Base-by-base conservation (phyloP, 139 green algal species). In the Coelastrella sp. region DNA sequence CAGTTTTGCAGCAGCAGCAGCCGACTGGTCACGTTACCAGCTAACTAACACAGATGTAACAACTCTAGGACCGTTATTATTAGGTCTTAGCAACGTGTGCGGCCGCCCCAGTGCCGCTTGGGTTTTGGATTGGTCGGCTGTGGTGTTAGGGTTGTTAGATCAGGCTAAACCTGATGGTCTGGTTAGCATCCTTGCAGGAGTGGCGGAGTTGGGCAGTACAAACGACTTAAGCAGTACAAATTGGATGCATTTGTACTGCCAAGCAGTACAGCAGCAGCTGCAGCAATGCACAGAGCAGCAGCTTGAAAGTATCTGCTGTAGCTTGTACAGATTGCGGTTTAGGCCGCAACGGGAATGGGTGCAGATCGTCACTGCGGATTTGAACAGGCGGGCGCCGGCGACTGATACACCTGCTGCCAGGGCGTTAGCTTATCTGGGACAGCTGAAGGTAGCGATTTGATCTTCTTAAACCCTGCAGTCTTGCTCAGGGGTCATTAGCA, bases 61-160 rank as follows among this genome's bases (percentile, higher is more conserved):
- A 80, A 66, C 66, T 17, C 54, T 88, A 16, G 83, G 83, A 73
- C 83, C 83, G 19, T 73, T 88, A 58, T 54, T 88, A 8, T 19
- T 80, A 20, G 66, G 83, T 10, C 58, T 88, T 54, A 71, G 32
- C 3, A 23, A 19, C 4, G 83, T 88, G 1, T 88, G 83, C 22
- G 83, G 83, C 4, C 19, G 54, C 4, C 66, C 83, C 0, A 57
- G 65, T n/a, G 47, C 83, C 10, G 66, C 68, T 10, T 88, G 83
- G 83, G 7, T 88, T 20, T 22, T 88, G 5, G 83, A 88, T 54
- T 88, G 83, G 83, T 80, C 68, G 71, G 83, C 83, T 22, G 68
- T 88, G 13, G 66, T 57, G 5, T 7, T n/a, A 7, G 23, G 68
- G 4, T 7, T 14, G 68, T n/a, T 88, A 7, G 3, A 17, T 10